Conservation (phyloP, 2,329 filamentous ascomycete genomes). For the Claviceps monticola region DNA sequence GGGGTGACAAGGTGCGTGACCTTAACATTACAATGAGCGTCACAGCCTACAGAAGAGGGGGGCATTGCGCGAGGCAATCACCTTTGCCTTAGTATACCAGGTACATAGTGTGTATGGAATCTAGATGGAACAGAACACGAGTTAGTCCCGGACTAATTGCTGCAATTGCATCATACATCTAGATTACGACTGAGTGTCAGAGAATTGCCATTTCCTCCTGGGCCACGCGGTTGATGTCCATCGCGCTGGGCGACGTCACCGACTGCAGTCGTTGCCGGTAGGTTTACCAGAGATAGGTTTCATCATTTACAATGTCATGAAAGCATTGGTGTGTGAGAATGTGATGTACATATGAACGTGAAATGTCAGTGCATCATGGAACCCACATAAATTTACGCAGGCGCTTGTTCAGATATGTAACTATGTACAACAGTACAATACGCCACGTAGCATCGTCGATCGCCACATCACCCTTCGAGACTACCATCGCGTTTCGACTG, state of each 20-base stretch:
- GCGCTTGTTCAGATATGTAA: neutral
- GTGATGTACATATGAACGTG: neutral
- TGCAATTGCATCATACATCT: neutral
- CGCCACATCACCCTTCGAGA: neutral
- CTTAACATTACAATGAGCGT: neutral
- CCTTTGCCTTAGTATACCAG: neutral
- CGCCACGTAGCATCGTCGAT: neutral
- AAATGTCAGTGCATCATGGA: neutral
- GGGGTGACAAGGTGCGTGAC: neutral
- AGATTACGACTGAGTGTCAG: conserved; percentile 2
- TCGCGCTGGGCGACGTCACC: conserved; percentile 13
- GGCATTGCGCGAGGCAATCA: neutral
- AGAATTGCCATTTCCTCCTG: conserved; percentile 13
- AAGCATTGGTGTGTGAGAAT: neutral
- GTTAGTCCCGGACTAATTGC: neutral
- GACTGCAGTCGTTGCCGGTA: conserved; percentile 17
- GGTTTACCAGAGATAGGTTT: conserved; percentile 31
- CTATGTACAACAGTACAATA: no score
- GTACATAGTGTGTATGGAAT: neutral
- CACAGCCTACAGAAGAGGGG: neutral
- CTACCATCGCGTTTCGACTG: neutral
- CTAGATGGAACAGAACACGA: neutral
- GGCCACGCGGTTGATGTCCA: conserved; percentile 15
- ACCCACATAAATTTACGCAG: neutral
- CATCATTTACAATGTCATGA: conserved; percentile 15